These are phyloP conservation scores for Aureoboletus auriporus DNA, from an alignment of 768 basidiomycete species.

Conservation along the genomic window DNA sequence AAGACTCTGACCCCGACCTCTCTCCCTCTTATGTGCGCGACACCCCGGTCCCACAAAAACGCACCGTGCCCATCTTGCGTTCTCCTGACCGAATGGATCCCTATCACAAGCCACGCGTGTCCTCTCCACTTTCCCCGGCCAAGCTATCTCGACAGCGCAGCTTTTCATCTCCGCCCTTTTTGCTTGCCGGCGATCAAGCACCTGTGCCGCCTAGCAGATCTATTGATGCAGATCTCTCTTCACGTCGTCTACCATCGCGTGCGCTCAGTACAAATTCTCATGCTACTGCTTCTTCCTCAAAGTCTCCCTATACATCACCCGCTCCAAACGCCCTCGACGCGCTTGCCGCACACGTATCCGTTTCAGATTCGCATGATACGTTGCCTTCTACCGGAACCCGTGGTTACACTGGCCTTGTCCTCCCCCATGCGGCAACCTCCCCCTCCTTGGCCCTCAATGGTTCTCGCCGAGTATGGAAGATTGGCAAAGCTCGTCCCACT, in stretches of 20 bases:
- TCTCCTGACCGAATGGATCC: slow-evolving; percentile 8
- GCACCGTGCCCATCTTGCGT: slow-evolving; percentile 10
- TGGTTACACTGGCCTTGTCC: slow-evolving; percentile 51
- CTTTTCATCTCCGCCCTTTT: slow-evolving; percentile 26
- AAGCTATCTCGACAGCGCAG: slow-evolving; percentile 29
- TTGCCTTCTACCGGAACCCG: slow-evolving; percentile 50
- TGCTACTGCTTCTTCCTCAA: slow-evolving; percentile 22
- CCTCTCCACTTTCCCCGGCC: slow-evolving; percentile 21
- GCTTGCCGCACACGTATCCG: slow-evolving; percentile 28
- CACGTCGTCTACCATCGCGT: slow-evolving; percentile 11
- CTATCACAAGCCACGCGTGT: slow-evolving; percentile 19
- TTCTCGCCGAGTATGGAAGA: slow-evolving; percentile 25
- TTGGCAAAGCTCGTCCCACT: slow-evolving; percentile 8
- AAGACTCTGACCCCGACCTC: slow-evolving; percentile 32
- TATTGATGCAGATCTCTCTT: slow-evolving; percentile 3
- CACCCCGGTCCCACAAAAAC: slow-evolving; percentile 12
- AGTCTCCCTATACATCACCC: slow-evolving; percentile 28
- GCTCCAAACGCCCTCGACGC: slow-evolving; percentile 30
- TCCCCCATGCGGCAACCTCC: slow-evolving; percentile 38
- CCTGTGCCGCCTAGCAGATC: neutral
- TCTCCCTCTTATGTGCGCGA: slow-evolving; percentile 4
- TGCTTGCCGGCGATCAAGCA: slow-evolving; percentile 5
- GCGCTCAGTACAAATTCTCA: slow-evolving; percentile 12
- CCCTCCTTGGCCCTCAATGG: slow-evolving; percentile 13
- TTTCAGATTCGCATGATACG: slow-evolving; percentile 20